Percentiles rank a stretch among this genome's conserved stretches.
Evolutionary conservation across 78 protist species (phyloP).

Genomic region (Planoprotostelium fungivorum): DNA sequence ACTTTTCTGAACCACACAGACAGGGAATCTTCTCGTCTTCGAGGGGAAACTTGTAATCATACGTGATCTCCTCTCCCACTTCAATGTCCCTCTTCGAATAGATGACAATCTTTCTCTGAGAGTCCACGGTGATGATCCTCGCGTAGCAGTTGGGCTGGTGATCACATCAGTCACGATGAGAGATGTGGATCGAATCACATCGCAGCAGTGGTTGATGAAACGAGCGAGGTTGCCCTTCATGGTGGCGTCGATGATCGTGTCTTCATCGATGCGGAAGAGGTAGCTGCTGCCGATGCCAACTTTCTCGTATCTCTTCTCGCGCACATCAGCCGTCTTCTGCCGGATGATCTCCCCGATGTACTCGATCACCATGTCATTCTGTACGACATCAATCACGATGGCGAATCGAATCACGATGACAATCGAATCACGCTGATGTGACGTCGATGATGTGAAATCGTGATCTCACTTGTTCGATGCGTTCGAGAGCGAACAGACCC

Average conservation of each 20-base stretch:
- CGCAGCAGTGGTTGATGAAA: constrained; percentile 98
- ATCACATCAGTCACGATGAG: too few species aligned
- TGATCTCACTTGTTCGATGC: constrained; percentile 15
- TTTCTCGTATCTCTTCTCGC: constrained; percentile 81
- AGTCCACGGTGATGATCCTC: constrained; percentile 63
- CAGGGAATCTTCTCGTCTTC: constrained; percentile 94
- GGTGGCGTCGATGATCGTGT: constrained; percentile 93
- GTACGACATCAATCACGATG: neutral
- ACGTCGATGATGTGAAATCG: neutral
- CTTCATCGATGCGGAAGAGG: constrained; percentile 89
- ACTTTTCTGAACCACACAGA: constrained; percentile 80
- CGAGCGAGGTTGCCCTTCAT: constrained; percentile 89
- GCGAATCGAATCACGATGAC: neutral
- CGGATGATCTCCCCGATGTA: constrained; percentile 96
- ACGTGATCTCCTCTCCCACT: constrained; percentile 93
- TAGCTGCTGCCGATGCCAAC: constrained; percentile 86
- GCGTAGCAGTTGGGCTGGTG: constrained; percentile 93
- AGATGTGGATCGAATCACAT: constrained; percentile 5
- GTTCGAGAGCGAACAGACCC: constrained; percentile 82
- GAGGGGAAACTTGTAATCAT: constrained; percentile 93
- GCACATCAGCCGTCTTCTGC: constrained; percentile 69
- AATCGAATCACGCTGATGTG: neutral
- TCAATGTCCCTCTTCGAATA: constrained; percentile 77
- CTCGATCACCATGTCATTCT: constrained; percentile 91
- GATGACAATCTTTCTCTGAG: constrained; percentile 72